A percentile compares a stretch with the other conserved stretches of the same genome.
Evolutionary conservation across 306 rosid species (phyloP).

Genomic region (Hippophae tibetana): DNA sequence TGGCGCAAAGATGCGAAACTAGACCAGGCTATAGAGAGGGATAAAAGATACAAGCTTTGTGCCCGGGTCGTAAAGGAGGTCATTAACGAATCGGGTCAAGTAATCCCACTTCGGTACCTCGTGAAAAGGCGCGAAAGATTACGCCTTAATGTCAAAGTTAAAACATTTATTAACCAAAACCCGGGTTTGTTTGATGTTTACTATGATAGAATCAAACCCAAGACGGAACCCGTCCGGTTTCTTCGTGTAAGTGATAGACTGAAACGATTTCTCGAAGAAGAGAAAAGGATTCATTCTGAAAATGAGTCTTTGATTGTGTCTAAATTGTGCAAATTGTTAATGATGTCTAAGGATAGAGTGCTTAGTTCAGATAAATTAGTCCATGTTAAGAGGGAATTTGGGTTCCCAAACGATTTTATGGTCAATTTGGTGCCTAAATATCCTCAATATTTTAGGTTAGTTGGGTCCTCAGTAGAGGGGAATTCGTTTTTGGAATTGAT

Average conservation of each 20-base stretch:
- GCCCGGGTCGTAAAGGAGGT: slow-evolving; percentile 57
- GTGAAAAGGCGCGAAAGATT: slow-evolving; percentile 66
- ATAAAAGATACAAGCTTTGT: slow-evolving; percentile 48
- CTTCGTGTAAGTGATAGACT: slow-evolving; percentile 40
- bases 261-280: slow-evolving; percentile 41
- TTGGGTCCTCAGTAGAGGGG: slow-evolving; percentile 58
- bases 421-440: slow-evolving; percentile 71
- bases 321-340: slow-evolving; percentile 62
- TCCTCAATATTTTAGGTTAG: slow-evolving; percentile 56
- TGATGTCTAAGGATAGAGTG: slow-evolving; percentile 63
- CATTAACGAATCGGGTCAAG: slow-evolving; percentile 52
- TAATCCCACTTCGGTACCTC: slow-evolving; percentile 47
- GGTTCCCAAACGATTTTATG: slow-evolving; percentile 76
- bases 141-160: slow-evolving; percentile 37
- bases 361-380: slow-evolving; percentile 71
- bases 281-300: slow-evolving; percentile 27
- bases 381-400: slow-evolving; percentile 80
- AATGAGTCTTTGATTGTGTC: slow-evolving; percentile 52
- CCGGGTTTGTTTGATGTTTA: slow-evolving; percentile 61
- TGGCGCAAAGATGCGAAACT: slow-evolving; percentile 76
- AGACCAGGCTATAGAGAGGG: slow-evolving; percentile 63
- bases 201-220: slow-evolving; percentile 62
- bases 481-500: slow-evolving; percentile 61
- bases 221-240: slow-evolving; percentile 48
- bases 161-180: slow-evolving; percentile 43